phyloP scores from a whole-genome alignment of 1,284 basidiomycete species.

The Apiotrichum mycotoxinovorans region DNA sequence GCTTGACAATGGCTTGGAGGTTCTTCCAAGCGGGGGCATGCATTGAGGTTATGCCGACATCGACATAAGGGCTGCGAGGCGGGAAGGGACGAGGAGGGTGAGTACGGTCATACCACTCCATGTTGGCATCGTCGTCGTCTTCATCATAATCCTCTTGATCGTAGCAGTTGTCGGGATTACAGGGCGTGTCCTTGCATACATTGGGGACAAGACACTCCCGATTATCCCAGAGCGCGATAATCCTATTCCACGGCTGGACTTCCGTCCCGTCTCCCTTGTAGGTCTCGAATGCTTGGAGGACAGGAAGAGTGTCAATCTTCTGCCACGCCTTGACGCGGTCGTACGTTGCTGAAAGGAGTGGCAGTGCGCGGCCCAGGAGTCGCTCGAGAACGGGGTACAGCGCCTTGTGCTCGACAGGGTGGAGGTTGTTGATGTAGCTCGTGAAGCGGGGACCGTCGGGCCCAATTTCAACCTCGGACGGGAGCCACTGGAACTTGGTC shows the following conservation, averaged over 20 bases:
- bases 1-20: slow-evolving; percentile 18
- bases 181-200: too few relatives aligned
- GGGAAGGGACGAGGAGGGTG: background rate
- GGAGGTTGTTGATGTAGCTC: slow-evolving; percentile 18
- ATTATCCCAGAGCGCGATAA: background rate
- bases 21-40: background rate
- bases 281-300: too few relatives aligned
- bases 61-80: background rate
- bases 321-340: slow-evolving; percentile 1
- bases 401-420: slow-evolving; percentile 2
- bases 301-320: background rate
- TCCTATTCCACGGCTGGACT: background rate
- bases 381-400: slow-evolving; percentile 1
- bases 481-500: slow-evolving; percentile 11
- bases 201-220: too few relatives aligned
- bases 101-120: too few relatives aligned
- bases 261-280: too few relatives aligned
- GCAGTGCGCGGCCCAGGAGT: background rate
- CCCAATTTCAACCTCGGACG: background rate
- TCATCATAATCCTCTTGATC: too few relatives aligned
- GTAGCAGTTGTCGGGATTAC: too few relatives aligned
- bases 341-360: background rate
- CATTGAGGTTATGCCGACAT: too few relatives aligned
- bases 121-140: too few relatives aligned
- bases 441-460: background rate